A percentile compares a stretch with the other conserved stretches of the same genome.
Conservation (phyloP, 192 early-diverging fungal species). For the Backusella tarrabulga region DNA sequence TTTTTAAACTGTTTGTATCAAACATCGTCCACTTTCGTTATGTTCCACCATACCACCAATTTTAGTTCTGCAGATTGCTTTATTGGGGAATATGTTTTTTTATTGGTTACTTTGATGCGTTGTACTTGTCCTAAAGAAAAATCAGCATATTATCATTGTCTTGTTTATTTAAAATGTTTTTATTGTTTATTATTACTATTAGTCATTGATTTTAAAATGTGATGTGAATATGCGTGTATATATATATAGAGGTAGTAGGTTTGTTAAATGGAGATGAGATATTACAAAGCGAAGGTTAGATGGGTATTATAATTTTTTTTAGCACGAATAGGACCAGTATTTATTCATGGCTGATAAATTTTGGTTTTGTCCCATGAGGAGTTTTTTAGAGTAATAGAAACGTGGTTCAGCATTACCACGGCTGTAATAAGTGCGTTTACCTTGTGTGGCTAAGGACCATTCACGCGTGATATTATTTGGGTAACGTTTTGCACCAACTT, state of each 20-base stretch:
- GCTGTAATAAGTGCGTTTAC: constrained; percentile 2
- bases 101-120: neutral
- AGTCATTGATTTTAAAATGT: neutral
- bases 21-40: neutral
- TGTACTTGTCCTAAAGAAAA: neutral
- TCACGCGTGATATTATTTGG: neutral
- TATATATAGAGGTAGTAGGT: neutral
- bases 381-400: constrained; percentile 5
- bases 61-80: neutral
- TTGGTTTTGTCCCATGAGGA: neutral
- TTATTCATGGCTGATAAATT: constrained; percentile 13
- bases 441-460: constrained; percentile 3
- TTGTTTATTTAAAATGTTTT: neutral
- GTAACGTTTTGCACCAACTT: neutral
- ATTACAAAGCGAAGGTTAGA: neutral
- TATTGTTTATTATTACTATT: neutral
- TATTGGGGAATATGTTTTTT: neutral
- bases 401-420: neutral
- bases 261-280: neutral
- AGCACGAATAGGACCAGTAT: constrained; percentile 17
- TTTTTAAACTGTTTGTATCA: neutral
- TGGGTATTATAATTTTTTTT: neutral
- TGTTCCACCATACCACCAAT: neutral
- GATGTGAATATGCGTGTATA: neutral
- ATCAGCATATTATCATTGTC: neutral